A percentile compares a stretch with the other conserved stretches of the same genome.
Conservation (phyloP, 202 grass and related monocot genomes). For the Digitaria exilis region DNA sequence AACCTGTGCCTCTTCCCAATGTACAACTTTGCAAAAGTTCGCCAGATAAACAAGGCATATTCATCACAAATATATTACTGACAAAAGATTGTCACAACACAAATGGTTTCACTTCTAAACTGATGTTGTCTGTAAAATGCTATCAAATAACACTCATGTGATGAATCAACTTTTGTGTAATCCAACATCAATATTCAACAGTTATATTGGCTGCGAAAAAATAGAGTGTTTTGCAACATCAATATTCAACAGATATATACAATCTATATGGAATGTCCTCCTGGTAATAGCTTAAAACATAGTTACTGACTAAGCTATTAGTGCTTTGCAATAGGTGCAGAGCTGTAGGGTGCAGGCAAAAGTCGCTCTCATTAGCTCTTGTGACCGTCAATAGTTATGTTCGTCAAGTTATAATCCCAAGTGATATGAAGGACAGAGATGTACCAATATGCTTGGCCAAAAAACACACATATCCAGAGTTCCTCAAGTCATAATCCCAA, state of each 20-base stretch:
- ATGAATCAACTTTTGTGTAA: background rate
- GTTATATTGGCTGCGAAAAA: background rate
- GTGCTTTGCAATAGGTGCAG: background rate
- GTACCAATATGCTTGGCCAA: conserved; percentile 16
- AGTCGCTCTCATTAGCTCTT: background rate
- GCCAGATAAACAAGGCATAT: too few species aligned
- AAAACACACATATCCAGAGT: too few species aligned
- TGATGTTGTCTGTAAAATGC: background rate
- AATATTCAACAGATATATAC: background rate
- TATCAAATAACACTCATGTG: background rate
- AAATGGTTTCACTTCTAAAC: background rate
- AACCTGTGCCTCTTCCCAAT: too few species aligned
- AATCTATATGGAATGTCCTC: background rate
- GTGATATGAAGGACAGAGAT: background rate
- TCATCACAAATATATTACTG: background rate
- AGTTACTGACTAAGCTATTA: background rate
- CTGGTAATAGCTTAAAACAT: background rate
- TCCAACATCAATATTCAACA: background rate
- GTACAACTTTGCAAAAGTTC: too few species aligned
- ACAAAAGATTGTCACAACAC: background rate
- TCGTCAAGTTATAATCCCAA: conserved; percentile 13
- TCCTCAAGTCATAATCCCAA: conserved; percentile 13
- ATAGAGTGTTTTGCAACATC: background rate
- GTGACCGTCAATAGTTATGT: background rate
- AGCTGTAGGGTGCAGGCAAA: background rate